Base-by-base conservation (phyloP, 192 early-diverging fungal species). In the Cetraspora pellucida region DNA sequence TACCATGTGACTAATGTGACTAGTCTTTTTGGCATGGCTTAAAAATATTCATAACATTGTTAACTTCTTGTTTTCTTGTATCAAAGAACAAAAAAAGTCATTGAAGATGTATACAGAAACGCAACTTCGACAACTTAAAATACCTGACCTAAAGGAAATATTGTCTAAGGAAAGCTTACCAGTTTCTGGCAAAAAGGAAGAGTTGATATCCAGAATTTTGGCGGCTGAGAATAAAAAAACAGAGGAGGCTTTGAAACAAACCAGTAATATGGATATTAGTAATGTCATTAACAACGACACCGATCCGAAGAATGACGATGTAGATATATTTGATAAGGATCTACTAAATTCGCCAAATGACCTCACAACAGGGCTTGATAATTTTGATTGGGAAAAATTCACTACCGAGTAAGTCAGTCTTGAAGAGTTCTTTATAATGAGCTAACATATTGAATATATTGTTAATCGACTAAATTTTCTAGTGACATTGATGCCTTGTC, bases 121-220 rank as follows among this genome's bases (percentile, higher is more conserved):
- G 75, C 78, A 84, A 78, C 80, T 79, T 54, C 80, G 83, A 43
- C 77, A 79, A n/a, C 80, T 88, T 49, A 90, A 88, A 68, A 85
- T 88, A 13, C 81, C 83, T 27, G 87, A 90, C 67, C 78, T 88
- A 21, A 87, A 88, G 82, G 88, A 89, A 25, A 79, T 87, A 66
- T 77, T 91, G 5, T 80, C 83, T 27, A 84, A 86, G 49, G 79
- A 79, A 28, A 83, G 84, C 54, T 79, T 91, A 55, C 83, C 89
- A 14, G 81, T 83, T 61, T 81, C 82, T 47, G 90, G 90, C 30
- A 91, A 89, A 74, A 91, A 91, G 77, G 89, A 90, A 21, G 90
- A 91, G 23, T 79, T 91, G 45, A 82, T 91, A 63, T 82, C 84
- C 23, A 83, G 90, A 59, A 77, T 91, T 17, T 58, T 91, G 46